These are phyloP conservation scores for Silene vulgaris DNA, from an alignment of 179 eudicot genomes.

Conservation along the genomic window DNA sequence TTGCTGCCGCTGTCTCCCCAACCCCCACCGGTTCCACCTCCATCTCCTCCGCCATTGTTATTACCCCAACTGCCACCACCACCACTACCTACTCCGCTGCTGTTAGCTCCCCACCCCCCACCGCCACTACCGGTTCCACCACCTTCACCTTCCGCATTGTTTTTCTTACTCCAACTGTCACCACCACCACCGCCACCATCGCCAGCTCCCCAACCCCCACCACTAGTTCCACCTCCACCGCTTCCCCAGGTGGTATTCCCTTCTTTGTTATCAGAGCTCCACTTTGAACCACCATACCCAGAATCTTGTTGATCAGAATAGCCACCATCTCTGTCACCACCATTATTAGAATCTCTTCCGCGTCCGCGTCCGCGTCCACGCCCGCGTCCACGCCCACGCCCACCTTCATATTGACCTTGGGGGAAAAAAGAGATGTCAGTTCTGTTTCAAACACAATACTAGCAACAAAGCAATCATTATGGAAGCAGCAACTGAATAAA, in stretches of 20 bases:
- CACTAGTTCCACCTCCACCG: conserved; percentile 26
- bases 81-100: not conserved
- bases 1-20: not conserved
- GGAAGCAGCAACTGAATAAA: not conserved
- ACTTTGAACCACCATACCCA: conserved; percentile 32
- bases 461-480: not conserved
- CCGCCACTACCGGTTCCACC: not conserved
- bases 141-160: not conserved
- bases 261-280: conserved; percentile 48
- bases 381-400: conserved; percentile 59
- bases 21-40: not conserved
- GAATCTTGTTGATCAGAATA: conserved; percentile 40
- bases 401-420: conserved; percentile 61
- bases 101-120: not conserved
- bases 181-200: not conserved
- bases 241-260: conserved; percentile 37
- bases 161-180: not conserved
- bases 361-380: conserved; percentile 74
- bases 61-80: not conserved
- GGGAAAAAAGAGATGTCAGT: conserved; percentile 17
- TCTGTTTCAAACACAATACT: not conserved
- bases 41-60: not conserved
- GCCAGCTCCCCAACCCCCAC: conserved; percentile 21
- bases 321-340: conserved; percentile 25
- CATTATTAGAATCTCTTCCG: conserved; percentile 45